Evolutionary conservation across 1,284 basidiomycete species (phyloP).

Genomic region (Microbotryum violaceum): DNA sequence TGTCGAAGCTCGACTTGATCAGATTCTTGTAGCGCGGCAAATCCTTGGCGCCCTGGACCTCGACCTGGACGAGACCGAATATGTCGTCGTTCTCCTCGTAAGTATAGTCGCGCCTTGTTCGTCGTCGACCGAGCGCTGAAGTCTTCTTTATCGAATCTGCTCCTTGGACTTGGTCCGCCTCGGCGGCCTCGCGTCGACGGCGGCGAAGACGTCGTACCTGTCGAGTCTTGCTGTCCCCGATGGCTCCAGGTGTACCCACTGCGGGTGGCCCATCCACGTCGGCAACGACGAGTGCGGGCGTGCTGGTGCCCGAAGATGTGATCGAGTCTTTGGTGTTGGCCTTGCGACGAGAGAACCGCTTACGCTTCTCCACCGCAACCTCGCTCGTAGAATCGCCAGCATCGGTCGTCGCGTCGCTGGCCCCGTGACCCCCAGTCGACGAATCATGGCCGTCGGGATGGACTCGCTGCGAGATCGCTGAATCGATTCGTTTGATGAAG

Average conservation of each 20-base stretch:
- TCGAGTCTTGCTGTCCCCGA: too few relatives aligned
- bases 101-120: conserved; percentile 1
- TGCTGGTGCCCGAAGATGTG: too few relatives aligned
- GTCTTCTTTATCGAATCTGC: not conserved
- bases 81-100: conserved; percentile 55
- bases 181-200: not conserved
- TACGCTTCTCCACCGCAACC: not conserved
- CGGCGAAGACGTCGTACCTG: too few relatives aligned
- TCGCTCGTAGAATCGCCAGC: conserved; percentile 2
- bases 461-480: conserved; percentile 1
- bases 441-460: not conserved
- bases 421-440: too few relatives aligned
- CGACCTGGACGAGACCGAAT: conserved; percentile 84
- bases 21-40: conserved; percentile 81
- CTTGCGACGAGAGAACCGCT: not conserved
- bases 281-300: too few relatives aligned
- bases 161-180: conserved; percentile 13
- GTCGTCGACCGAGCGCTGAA: not conserved
- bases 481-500: conserved; percentile 24
- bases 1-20: conserved; percentile 60
- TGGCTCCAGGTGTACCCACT: too few relatives aligned
- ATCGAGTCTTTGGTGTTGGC: too few relatives aligned
- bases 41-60: conserved; percentile 64
- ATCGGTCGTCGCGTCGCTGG: not conserved
- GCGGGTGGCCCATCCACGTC: too few relatives aligned